These are phyloP conservation scores for Yamadazyma sp. DNA, from an alignment of 805 yeast genomes.

Conservation along the genomic window DNA sequence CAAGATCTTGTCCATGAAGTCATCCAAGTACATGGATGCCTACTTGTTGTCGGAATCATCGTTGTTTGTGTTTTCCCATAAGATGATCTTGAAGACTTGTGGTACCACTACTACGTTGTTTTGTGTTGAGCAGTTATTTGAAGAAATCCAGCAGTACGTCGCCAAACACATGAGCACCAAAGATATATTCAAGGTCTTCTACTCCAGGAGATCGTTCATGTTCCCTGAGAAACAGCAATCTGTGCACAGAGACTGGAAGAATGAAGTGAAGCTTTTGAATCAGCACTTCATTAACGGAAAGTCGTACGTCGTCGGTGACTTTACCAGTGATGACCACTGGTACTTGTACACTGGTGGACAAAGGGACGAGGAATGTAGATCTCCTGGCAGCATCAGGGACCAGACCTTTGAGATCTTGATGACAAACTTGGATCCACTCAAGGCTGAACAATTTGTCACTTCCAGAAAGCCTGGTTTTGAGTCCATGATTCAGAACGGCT, in stretches of 20 bases:
- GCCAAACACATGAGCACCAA: conserved; percentile 21
- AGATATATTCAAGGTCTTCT: conserved; percentile 66
- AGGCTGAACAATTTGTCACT: conserved; percentile 59
- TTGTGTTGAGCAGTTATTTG: conserved; percentile 67
- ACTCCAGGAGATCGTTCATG: conserved; percentile 90
- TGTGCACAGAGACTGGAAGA: conserved; percentile 82
- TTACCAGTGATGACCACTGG: conserved; percentile 85
- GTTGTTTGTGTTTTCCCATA: conserved; percentile 83
- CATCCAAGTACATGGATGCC: conserved; percentile 69
- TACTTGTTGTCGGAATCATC: conserved; percentile 88
- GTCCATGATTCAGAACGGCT: conserved; percentile 39
- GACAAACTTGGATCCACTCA: conserved; percentile 71
- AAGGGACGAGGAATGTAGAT: conserved; percentile 7
- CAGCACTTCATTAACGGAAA: conserved; percentile 60
- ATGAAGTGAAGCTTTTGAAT: conserved; percentile 72
- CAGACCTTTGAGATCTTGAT: conserved; percentile 87
- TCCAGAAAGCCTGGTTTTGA: conserved; percentile 47
- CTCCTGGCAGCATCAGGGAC: conserved; percentile 32
- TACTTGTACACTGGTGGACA: conserved; percentile 70
- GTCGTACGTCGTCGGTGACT: conserved; percentile 73
- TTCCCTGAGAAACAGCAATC: conserved; percentile 82
- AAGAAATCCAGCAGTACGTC: conserved; percentile 28
- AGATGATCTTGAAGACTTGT: conserved; percentile 86
- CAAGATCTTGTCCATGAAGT: conserved; percentile 78
- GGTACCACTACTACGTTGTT: conserved; percentile 91